Evolutionary conservation across 345 rosid species (phyloP), one percentile per base, ranked within the genome.

Genomic region (Nephelium lappaceum): DNA sequence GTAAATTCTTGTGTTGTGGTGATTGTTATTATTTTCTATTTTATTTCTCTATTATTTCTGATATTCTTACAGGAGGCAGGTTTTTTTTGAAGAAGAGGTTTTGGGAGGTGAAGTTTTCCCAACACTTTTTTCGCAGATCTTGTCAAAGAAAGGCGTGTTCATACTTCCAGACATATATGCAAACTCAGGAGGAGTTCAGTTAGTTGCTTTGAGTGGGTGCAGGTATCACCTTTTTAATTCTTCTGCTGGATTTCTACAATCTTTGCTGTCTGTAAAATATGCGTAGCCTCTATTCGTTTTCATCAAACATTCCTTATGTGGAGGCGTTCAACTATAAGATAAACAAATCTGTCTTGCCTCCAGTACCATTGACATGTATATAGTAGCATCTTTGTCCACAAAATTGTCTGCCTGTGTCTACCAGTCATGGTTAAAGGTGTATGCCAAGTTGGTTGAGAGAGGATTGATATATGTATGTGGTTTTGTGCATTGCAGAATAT

Each of bases 141-240:
- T 94, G 83, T 82, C 84, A 21, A 93, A 91, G 95, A 93, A 91
- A 89, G 93, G 99, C 31, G 98, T 94, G 27, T 85, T 86, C 23
- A 96, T 96, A 77, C 98, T 96, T 36, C 99, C 99, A 43, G 99
- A 94, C 81, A 94, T 94, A 74, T 92, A 89, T 83, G 95, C 99
- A 21, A 96, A 96, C 86, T 92, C 99, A 0, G 98, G 98, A 72
- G 98, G 99, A 80, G 99, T 96, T 23, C 98, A 6, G 98, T 96
- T 63, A 96, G 98, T 78, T 93, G 94, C 94, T 96, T 96, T 39
- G 99, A 96, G 83, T 96, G 97, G 99, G 99, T 93, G 81, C 98
- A 93, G 97, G 98, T 93, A 90, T 38, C 41, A 16, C 38, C 43
- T 21, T 68, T 21, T 21, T 11, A 21, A 16, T 66, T 64, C 10